A percentile compares a stretch with the other conserved stretches of the same genome.
These are phyloP conservation scores for Claviceps sp. DNA, from an alignment of 2,329 filamentous ascomycete species.

Conservation along the genomic window DNA sequence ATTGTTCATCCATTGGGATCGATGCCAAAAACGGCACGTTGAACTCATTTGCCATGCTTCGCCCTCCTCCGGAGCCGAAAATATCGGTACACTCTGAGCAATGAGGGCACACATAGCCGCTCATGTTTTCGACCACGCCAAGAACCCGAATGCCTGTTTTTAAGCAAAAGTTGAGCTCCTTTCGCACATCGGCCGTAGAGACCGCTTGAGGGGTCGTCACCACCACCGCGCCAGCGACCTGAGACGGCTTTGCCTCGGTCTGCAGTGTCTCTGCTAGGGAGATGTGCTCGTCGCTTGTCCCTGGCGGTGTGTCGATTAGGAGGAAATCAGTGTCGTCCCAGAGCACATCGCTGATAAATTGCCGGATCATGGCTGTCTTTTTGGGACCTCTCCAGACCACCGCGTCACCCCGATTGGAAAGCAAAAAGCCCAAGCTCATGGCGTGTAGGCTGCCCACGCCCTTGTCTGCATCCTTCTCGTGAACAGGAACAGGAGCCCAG, in stretches of 20 bases:
- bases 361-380: constrained; percentile 97
- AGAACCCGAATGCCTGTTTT: constrained; percentile 71
- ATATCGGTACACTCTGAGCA: constrained; percentile 82
- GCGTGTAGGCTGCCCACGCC: constrained; percentile 56
- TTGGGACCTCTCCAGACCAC: constrained; percentile 97
- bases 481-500: constrained; percentile 82
- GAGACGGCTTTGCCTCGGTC: constrained; percentile 44
- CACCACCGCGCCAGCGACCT: constrained; percentile 77
- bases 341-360: constrained; percentile 83
- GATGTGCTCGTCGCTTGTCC: constrained; percentile 95
- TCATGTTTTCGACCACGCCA: constrained; percentile 96
- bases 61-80: constrained; percentile 81
- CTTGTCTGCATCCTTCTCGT: constrained; percentile 39
- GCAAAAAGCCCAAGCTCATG: constrained; percentile 88
- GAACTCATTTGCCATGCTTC: constrained; percentile 81
- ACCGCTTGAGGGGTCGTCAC: constrained; percentile 96
- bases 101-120: constrained; percentile 70
- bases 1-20: constrained; percentile 86
- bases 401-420: constrained; percentile 71
- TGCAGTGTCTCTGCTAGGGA: constrained; percentile 80
- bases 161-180: constrained; percentile 84
- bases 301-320: constrained; percentile 89
- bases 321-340: constrained; percentile 86
- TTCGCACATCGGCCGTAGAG: constrained; percentile 82
- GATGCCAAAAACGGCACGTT: constrained; percentile 70